Evolutionary conservation across 768 basidiomycete species (phyloP).

Genomic region (Candolleomyces efflorescens): DNA sequence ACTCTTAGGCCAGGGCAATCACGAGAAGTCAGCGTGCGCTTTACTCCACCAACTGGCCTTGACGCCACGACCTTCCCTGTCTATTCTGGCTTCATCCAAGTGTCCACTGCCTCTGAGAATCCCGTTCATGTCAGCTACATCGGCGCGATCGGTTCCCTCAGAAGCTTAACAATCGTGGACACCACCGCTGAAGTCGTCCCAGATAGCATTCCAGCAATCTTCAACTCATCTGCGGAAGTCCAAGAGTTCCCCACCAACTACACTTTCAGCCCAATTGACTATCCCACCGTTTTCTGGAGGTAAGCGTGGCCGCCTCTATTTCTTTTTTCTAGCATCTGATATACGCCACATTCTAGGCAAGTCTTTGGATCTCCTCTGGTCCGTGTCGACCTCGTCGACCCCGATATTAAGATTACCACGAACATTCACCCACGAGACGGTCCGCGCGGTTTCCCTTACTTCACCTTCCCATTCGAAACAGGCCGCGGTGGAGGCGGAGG

Average conservation of each 20-base stretch:
- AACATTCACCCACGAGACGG: constrained; percentile 30
- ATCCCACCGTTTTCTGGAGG: constrained; percentile 38
- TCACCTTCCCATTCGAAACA: constrained; percentile 32
- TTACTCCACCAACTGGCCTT: constrained; percentile 42
- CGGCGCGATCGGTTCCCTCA: constrained; percentile 39
- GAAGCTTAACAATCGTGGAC: constrained; percentile 48
- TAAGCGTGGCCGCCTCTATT: constrained; percentile 13
- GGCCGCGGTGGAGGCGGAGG: constrained; percentile 22
- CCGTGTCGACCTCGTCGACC: constrained; percentile 44
- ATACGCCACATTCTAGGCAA: not conserved
- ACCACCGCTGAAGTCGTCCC: constrained; percentile 45
- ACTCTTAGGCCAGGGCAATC: constrained; percentile 40
- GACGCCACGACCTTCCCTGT: constrained; percentile 49
- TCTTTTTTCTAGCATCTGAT: not conserved
- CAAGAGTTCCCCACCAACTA: constrained; percentile 39
- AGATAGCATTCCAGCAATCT: constrained; percentile 36
- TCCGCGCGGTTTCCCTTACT: constrained; percentile 20
- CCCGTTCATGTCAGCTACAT: constrained; percentile 41
- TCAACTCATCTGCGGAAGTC: constrained; percentile 37
- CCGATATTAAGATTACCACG: constrained; percentile 35
- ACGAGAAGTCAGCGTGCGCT: constrained; percentile 35
- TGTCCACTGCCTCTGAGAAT: constrained; percentile 32
- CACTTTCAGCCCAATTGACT: constrained; percentile 39
- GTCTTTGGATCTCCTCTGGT: constrained; percentile 47
- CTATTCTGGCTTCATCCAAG: constrained; percentile 56